These are phyloP conservation scores for Penicillium sp. DNA, from an alignment of 2,329 filamentous ascomycete genomes.

Conservation along the genomic window DNA sequence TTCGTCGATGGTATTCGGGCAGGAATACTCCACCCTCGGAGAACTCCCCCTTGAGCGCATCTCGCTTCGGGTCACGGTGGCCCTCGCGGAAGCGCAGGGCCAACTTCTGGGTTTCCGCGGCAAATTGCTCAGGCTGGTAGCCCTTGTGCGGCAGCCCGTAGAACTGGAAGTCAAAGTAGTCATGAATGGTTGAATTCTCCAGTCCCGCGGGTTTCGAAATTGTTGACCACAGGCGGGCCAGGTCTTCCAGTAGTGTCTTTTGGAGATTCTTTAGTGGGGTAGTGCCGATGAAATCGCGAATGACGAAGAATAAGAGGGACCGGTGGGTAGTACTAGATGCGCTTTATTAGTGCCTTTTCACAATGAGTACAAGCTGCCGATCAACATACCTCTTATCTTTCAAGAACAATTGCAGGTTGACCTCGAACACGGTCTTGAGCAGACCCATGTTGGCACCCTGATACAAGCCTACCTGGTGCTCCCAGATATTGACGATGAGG, in stretches of 20 bases:
- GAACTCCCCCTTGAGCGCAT: constrained; percentile 65
- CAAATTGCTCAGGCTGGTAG: constrained; percentile 88
- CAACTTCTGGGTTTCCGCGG: constrained; percentile 75
- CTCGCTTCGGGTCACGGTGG: constrained; percentile 67
- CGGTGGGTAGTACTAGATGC: constrained; percentile 72
- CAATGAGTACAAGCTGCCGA: constrained; percentile 1
- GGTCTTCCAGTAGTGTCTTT: constrained; percentile 85
- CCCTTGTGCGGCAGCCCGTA: constrained; percentile 96
- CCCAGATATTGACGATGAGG: constrained; percentile 98
- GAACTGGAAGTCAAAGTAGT: constrained; percentile 99
- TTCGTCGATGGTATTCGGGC: constrained; percentile 91
- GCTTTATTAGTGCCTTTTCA: constrained; percentile 14
- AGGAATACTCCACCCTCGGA: constrained; percentile 82
- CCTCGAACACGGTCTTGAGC: constrained; percentile 98
- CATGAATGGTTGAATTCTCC: constrained; percentile 85
- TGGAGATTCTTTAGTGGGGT: constrained; percentile 89
- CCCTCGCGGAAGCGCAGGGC: constrained; percentile 81
- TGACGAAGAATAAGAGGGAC: constrained; percentile 96
- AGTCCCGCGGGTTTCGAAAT: constrained; percentile 89
- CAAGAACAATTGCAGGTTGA: constrained; percentile 94
- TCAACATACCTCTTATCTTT: constrained; percentile 81
- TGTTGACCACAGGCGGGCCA: constrained; percentile 88
- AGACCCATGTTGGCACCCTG: constrained; percentile 99
- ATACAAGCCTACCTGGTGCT: constrained; percentile 96
- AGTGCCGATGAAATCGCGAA: constrained; percentile 91